phyloP scores from a whole-genome alignment of 2,329 filamentous ascomycete species.

The Microcera coccophila region DNA sequence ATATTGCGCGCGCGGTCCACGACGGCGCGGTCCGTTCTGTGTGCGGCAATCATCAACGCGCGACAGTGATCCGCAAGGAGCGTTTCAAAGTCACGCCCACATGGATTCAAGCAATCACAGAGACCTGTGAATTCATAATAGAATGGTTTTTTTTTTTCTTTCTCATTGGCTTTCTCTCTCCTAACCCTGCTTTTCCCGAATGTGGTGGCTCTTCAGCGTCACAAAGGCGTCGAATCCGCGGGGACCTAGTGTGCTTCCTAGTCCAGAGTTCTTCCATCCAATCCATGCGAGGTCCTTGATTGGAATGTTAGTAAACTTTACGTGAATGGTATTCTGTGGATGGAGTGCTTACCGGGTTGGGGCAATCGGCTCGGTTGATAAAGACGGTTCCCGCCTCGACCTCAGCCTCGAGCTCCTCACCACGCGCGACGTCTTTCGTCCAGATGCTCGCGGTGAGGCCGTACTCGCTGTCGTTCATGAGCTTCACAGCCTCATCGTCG shows the following conservation, averaged over 20 bases:
- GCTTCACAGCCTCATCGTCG: slow-evolving; percentile 73
- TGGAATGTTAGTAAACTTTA: background rate
- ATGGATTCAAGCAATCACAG: too few relatives aligned
- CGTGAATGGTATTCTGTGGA: background rate
- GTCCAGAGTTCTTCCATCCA: slow-evolving; percentile 1
- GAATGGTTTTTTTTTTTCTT: too few relatives aligned
- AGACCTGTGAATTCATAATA: too few relatives aligned
- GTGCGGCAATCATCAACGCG: too few relatives aligned
- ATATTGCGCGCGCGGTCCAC: too few relatives aligned
- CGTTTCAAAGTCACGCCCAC: too few relatives aligned
- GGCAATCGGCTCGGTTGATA: background rate
- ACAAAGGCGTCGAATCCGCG: slow-evolving; percentile 96
- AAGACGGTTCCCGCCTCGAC: slow-evolving; percentile 1
- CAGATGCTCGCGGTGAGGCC: background rate
- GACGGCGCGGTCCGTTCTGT: too few relatives aligned
- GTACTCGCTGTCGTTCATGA: slow-evolving; percentile 2
- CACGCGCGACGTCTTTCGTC: background rate
- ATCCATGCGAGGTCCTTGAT: background rate
- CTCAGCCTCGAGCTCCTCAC: background rate
- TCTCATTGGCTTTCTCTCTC: too few relatives aligned
- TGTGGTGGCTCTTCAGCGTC: slow-evolving; percentile 91
- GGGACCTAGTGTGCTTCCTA: slow-evolving; percentile 40
- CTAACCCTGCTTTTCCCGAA: slow-evolving; percentile 74
- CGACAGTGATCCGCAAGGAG: too few relatives aligned
- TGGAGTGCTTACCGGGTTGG: background rate